Evolutionary conservation across 805 yeast genomes (phyloP).

Genomic region (Myxozyma melibiosi): DNA sequence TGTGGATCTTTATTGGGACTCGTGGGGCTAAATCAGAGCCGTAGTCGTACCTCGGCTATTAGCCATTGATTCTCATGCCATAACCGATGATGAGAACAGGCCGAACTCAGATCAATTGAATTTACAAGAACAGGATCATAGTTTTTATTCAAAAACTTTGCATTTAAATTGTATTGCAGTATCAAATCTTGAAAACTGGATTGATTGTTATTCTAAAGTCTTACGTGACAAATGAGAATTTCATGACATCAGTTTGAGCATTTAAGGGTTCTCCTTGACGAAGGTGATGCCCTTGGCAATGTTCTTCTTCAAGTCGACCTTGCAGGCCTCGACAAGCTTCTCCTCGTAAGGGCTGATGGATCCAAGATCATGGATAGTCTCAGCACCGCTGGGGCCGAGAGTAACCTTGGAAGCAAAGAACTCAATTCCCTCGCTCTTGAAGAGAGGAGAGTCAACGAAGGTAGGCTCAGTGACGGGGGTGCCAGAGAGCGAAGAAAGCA

Average conservation of each 20-base stretch:
- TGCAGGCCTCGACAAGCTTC: constrained; percentile 76
- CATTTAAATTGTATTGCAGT: not conserved
- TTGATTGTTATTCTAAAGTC: too few relatives aligned
- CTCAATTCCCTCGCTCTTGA: constrained; percentile 86
- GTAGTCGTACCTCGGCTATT: too few relatives aligned
- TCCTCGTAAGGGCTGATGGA: constrained; percentile 75
- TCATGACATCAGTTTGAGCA: too few relatives aligned
- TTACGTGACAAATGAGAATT: too few relatives aligned
- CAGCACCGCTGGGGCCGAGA: constrained; percentile 80
- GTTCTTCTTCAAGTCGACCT: constrained; percentile 87
- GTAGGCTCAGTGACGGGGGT: constrained; percentile 57
- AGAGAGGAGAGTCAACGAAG: constrained; percentile 69
- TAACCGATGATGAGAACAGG: too few relatives aligned
- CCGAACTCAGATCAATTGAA: too few relatives aligned
- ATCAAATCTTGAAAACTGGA: too few relatives aligned
- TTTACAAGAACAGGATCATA: too few relatives aligned
- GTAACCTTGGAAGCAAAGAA: constrained; percentile 96
- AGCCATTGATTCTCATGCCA: too few relatives aligned
- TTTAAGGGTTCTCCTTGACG: constrained; percentile 50
- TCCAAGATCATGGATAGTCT: constrained; percentile 67
- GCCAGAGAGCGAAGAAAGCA: constrained; percentile 47
- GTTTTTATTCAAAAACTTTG: too few relatives aligned
- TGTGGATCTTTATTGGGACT: too few relatives aligned
- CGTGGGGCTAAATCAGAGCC: too few relatives aligned
- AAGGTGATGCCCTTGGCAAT: constrained; percentile 92